These are phyloP conservation scores for Nothophoma quercina DNA, from an alignment of 2,329 filamentous ascomycete genomes.

Conservation along the genomic window DNA sequence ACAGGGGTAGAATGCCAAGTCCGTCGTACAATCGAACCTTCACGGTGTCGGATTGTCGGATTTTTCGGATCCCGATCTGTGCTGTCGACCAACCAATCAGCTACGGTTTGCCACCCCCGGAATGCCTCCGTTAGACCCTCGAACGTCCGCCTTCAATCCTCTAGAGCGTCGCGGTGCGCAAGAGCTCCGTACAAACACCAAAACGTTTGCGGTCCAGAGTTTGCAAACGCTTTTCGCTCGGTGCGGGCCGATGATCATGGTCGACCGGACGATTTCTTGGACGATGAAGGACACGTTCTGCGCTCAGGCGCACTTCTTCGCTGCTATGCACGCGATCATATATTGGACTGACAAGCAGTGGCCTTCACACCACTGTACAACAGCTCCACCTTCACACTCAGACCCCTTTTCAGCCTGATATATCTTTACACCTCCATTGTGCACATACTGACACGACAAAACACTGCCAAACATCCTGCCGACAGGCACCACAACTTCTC, in stretches of 20 bases:
- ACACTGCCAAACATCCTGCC: neutral
- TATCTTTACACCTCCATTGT: neutral
- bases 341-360: neutral
- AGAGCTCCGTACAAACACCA: neutral
- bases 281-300: neutral
- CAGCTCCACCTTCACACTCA: neutral
- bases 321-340: neutral
- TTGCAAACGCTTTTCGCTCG: neutral
- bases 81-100: too few relatives aligned
- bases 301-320: neutral
- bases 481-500: neutral
- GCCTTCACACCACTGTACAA: neutral
- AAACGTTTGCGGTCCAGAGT: neutral
- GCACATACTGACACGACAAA: neutral
- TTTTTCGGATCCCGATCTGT: too few relatives aligned
- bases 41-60: too few relatives aligned
- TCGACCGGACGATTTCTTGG: slow-evolving; percentile 4
- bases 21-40: too few relatives aligned
- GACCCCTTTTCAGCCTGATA: neutral
- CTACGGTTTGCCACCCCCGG: too few relatives aligned
- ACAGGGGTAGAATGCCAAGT: too few relatives aligned
- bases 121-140: too few relatives aligned
- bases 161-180: slow-evolving; percentile 1
- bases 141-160: too few relatives aligned
- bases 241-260: neutral